Conservation (phyloP, 306 rosid species). For the Gillenia trifoliata region DNA sequence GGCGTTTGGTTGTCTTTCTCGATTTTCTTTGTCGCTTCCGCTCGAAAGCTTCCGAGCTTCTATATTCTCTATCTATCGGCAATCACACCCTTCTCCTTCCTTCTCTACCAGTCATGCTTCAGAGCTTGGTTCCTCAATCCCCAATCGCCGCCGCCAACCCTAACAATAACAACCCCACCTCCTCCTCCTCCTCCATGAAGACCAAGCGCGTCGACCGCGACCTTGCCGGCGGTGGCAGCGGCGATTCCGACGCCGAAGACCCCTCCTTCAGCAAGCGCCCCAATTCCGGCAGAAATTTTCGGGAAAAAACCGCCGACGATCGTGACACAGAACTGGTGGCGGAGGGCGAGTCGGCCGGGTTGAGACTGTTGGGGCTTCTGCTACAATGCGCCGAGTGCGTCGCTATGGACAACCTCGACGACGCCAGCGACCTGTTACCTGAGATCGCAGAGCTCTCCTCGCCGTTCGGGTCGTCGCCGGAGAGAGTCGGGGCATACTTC, state of each 20-base stretch:
- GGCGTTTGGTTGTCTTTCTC: slow-evolving; percentile 35
- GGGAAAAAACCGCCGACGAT: slow-evolving; percentile 29
- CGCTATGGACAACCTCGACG: slow-evolving; percentile 66
- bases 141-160: slow-evolving; percentile 33
- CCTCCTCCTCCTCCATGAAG: slow-evolving; percentile 55
- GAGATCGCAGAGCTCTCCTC: slow-evolving; percentile 84
- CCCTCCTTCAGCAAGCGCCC: slow-evolving; percentile 39
- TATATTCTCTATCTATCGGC: slow-evolving; percentile 33
- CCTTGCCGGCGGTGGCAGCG: background rate
- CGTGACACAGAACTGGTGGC: slow-evolving; percentile 16
- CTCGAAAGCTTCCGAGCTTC: slow-evolving; percentile 40
- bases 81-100: slow-evolving; percentile 5
- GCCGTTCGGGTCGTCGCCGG: slow-evolving; percentile 84
- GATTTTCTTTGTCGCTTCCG: slow-evolving; percentile 45
- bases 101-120: slow-evolving; percentile 66
- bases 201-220: slow-evolving; percentile 60
- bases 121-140: slow-evolving; percentile 70
- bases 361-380: slow-evolving; percentile 66
- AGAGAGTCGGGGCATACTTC: slow-evolving; percentile 88
- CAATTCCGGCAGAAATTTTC: slow-evolving; percentile 24
- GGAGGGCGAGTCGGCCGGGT: slow-evolving; percentile 55
- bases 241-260: slow-evolving; percentile 23
- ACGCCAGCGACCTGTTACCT: slow-evolving; percentile 75
- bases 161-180: slow-evolving; percentile 8
- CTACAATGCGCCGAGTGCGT: slow-evolving; percentile 97